A percentile compares a stretch with the other conserved stretches of the same genome.
These are phyloP conservation scores for Rhizomucor miehei DNA, from an alignment of 371 early-diverging fungal genomes.

Conservation along the genomic window DNA sequence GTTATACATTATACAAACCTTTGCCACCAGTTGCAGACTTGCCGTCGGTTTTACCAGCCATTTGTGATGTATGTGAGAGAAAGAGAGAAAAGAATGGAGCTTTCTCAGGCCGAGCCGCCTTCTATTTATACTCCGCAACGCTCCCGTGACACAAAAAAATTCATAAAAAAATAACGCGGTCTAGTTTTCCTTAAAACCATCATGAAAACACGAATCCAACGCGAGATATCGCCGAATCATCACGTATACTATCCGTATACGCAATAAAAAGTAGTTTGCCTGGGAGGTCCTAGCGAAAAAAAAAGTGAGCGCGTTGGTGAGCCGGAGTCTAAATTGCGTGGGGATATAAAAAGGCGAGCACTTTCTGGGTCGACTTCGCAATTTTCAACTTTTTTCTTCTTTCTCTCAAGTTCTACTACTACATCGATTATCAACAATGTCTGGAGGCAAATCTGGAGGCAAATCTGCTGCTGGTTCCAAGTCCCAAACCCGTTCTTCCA, in stretches of 20 bases:
- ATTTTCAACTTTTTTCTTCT: constrained; percentile 6
- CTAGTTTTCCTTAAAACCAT: neutral
- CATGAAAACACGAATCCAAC: constrained; percentile 12
- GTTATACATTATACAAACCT: constrained; percentile 7
- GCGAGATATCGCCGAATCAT: constrained; percentile 9
- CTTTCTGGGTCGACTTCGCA: constrained; percentile 4
- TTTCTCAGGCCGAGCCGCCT: neutral
- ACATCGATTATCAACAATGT: constrained; percentile 19
- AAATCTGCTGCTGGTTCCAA: constrained; percentile 54
- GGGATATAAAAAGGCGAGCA: constrained; percentile 8
- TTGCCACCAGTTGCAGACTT: constrained; percentile 15
- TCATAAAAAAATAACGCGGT: neutral
- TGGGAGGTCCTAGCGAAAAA: constrained; percentile 1
- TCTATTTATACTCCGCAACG: constrained; percentile 1
- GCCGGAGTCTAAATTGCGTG: constrained; percentile 4
- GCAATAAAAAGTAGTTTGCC: constrained; percentile 4
- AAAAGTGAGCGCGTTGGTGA: constrained; percentile 5
- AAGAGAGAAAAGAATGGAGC: constrained; percentile 8
- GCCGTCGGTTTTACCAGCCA: constrained; percentile 16
- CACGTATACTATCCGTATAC: neutral
- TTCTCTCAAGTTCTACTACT: constrained; percentile 5
- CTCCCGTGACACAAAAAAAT: neutral
- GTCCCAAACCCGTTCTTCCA: constrained; percentile 69
- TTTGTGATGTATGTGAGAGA: constrained; percentile 3
- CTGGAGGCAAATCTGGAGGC: constrained; percentile 51